phyloP scores from a whole-genome alignment of 495 filamentous ascomycete genomes.

The Staphylotrichum tortipilum region DNA sequence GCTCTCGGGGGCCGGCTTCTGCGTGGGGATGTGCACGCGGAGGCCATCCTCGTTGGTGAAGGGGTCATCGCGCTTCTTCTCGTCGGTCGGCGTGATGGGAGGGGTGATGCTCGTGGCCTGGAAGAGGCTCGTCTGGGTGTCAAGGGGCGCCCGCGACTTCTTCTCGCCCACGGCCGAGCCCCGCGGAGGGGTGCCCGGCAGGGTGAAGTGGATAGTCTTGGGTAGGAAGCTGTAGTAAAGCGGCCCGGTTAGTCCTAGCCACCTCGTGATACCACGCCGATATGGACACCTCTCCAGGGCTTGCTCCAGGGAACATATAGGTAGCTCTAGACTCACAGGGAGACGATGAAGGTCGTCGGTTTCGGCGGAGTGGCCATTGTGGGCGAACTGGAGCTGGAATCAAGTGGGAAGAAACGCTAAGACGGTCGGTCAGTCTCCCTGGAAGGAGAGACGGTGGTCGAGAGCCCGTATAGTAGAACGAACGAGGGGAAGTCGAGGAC shows the following conservation, averaged over 20 bases:
- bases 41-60: constrained; percentile 51
- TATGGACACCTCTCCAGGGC: too few species aligned
- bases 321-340: constrained; percentile 53
- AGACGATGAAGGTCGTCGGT: constrained; percentile 78
- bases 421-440: neutral
- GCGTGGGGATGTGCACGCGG: constrained; percentile 31
- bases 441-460: neutral
- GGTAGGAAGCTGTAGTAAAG: constrained; percentile 75
- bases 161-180: constrained; percentile 27
- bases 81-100: constrained; percentile 54
- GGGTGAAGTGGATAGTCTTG: constrained; percentile 74
- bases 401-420: neutral
- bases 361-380: constrained; percentile 46
- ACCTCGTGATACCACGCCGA: too few species aligned
- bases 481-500: neutral
- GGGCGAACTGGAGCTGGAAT: constrained; percentile 8
- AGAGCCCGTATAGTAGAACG: neutral
- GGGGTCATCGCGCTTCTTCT: constrained; percentile 43
- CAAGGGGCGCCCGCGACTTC: constrained; percentile 16
- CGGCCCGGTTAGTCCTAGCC: too few species aligned
- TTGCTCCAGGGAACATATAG: too few species aligned
- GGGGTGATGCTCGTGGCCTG: constrained; percentile 34
- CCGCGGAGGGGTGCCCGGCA: constrained; percentile 30
- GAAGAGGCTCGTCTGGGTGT: constrained; percentile 40
- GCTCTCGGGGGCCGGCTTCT: constrained; percentile 25